phyloP scores from a whole-genome alignment of 148 eudicot genomes.

The Polygonum maritimum region DNA sequence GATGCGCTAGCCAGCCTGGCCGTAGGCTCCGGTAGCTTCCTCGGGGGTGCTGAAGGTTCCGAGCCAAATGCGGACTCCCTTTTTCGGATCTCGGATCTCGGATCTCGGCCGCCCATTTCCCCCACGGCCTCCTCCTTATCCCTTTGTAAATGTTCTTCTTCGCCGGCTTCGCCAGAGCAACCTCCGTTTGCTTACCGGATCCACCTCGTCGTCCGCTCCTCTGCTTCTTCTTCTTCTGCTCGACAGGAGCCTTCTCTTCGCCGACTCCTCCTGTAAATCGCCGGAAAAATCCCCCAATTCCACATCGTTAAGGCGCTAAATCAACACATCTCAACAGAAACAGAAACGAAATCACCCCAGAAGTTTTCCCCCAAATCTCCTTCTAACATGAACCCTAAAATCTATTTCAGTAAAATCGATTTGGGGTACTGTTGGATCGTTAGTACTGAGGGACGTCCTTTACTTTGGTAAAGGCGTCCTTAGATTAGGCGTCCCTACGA shows the following conservation, averaged over 20 bases:
- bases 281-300: background rate
- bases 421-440: no score
- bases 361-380: no score
- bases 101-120: slow-evolving; percentile 96
- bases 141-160: slow-evolving; percentile 78
- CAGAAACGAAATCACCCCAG: background rate
- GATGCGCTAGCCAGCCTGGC: slow-evolving; percentile 59
- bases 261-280: background rate
- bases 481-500: no score
- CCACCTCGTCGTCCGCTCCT: background rate
- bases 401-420: no score
- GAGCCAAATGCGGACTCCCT: slow-evolving; percentile 85
- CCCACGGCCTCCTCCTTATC: slow-evolving; percentile 84
- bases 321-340: background rate
- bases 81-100: slow-evolving; percentile 76
- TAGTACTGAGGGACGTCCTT: no score
- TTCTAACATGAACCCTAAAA: no score
- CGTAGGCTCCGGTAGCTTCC: slow-evolving; percentile 82
- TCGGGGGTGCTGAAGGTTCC: slow-evolving; percentile 79
- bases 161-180: slow-evolving; percentile 1
- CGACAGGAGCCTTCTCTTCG: background rate
- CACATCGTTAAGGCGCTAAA: background rate
- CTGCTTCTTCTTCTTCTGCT: background rate
- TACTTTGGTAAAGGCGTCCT: no score
- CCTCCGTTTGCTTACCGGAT: background rate